Evolutionary conservation across 768 basidiomycete species (phyloP), one percentile per base, ranked within the genome.

Genomic region (Chalciporus piperatus): DNA sequence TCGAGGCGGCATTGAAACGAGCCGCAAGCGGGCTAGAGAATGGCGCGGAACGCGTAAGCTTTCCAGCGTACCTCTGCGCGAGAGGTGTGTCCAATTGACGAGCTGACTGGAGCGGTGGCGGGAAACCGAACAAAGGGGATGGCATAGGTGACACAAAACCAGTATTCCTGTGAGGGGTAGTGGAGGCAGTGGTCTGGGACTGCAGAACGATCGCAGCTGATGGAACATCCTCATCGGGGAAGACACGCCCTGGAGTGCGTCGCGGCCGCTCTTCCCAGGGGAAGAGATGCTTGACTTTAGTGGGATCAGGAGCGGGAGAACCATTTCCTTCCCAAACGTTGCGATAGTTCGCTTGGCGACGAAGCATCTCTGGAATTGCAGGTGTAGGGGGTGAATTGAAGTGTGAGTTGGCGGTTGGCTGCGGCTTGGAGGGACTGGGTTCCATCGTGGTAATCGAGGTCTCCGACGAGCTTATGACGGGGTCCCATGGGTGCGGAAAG

Each of bases 211-310:
- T 44, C 14, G n/a, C 68, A 20, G 41, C 67, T 10, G 77, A 74
- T 22, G 79, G 83, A 42, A 77, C 73, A 43, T 86, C 84, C 27
- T 78, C 71, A n/a, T 68, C 71, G 25, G 89, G 92, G 61, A 92
- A 92, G 28, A 87, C 79, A 47, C 91, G 86, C 23, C 75, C 76
- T 13, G 89, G 90, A 56, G 76, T 58, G 43, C 74, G 77, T 28
- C 87, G 82, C 12, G 81, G 85, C 59, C 80, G 79, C 52, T 84
- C 80, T 65, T 99, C 96, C 96, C 96, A 99, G n/a, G 96, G 94
- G 69, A 99, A 98, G 30, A 97, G 75, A 30, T 78, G 73, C 54
- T 85, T 85, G 19, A 95, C 80, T 61, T 89, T 89, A 22, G 70
- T 71, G 23, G 74, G 78, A 64, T 94, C 89, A 4, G 93, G 91